Evolutionary conservation across 108 stramenopile genomes (phyloP).

Genomic region (Aurantiochytrium sp.): DNA sequence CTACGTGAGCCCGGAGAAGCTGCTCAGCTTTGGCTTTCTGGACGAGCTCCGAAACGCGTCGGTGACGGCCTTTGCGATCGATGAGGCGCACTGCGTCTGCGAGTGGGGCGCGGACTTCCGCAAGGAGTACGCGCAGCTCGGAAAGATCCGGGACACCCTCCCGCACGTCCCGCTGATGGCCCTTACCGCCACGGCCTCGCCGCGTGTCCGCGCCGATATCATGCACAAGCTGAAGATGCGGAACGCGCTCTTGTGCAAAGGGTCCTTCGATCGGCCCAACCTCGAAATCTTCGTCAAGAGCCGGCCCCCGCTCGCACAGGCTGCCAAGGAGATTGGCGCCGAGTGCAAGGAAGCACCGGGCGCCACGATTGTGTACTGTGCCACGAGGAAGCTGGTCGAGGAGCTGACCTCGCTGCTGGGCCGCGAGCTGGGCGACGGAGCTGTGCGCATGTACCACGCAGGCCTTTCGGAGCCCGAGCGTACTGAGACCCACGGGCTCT

Average conservation of each 20-base stretch:
- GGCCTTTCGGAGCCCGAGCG: conserved; percentile 60
- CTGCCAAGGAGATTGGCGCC: conserved; percentile 42
- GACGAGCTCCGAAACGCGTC: conserved; percentile 39
- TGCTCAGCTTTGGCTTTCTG: conserved; percentile 48
- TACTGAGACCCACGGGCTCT: conserved; percentile 62
- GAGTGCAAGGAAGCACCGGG: not conserved
- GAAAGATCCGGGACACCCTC: conserved; percentile 53
- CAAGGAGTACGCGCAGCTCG: conserved; percentile 68
- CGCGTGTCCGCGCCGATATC: conserved; percentile 62
- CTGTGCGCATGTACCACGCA: conserved; percentile 69
- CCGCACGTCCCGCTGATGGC: conserved; percentile 69
- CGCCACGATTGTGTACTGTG: not conserved
- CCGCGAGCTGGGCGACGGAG: not conserved
- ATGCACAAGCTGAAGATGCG: conserved; percentile 55
- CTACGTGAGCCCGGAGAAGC: conserved; percentile 87
- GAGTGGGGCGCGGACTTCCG: conserved; percentile 95
- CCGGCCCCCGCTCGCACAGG: conserved; percentile 49
- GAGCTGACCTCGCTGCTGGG: not conserved
- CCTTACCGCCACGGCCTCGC: conserved; percentile 88
- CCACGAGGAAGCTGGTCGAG: not conserved
- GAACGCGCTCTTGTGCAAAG: conserved; percentile 45
- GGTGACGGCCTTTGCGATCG: conserved; percentile 69
- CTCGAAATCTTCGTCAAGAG: conserved; percentile 64
- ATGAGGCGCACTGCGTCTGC: conserved; percentile 87
- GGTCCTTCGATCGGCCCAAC: conserved; percentile 82